phyloP scores from a whole-genome alignment of 352 stramenopile species.

The Phytophthora capsici region DNA sequence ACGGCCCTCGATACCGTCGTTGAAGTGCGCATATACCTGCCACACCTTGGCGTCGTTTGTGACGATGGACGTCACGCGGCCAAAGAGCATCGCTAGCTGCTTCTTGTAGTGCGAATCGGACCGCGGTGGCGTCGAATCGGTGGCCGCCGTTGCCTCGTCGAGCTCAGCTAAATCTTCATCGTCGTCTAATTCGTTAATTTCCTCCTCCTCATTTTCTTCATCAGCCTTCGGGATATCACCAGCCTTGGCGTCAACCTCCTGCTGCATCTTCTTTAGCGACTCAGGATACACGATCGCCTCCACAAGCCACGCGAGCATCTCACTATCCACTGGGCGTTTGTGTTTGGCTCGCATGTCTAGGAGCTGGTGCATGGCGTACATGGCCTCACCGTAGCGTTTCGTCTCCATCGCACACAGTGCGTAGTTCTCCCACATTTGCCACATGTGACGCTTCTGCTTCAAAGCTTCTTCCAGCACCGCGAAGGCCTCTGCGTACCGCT shows the following conservation, averaged over 20 bases:
- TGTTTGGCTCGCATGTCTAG: slow-evolving; percentile 84
- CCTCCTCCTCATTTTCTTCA: slow-evolving; percentile 31
- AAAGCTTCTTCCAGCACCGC: slow-evolving; percentile 85
- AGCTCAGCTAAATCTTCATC: slow-evolving; percentile 63
- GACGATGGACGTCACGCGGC: slow-evolving; percentile 76
- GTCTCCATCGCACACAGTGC: slow-evolving; percentile 81
- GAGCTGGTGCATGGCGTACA: slow-evolving; percentile 86
- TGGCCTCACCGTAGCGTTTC: slow-evolving; percentile 74
- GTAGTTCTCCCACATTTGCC: slow-evolving; percentile 95
- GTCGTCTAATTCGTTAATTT: slow-evolving; percentile 34
- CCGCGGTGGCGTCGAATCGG: slow-evolving; percentile 53
- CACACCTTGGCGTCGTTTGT: slow-evolving; percentile 84
- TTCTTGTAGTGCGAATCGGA: slow-evolving; percentile 75
- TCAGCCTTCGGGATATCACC: slow-evolving; percentile 24
- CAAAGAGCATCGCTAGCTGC: slow-evolving; percentile 80
- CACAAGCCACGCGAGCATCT: slow-evolving; percentile 85
- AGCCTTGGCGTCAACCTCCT: slow-evolving; percentile 40
- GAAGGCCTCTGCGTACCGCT: slow-evolving; percentile 81
- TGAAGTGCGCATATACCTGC: slow-evolving; percentile 86
- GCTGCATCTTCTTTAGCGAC: slow-evolving; percentile 48
- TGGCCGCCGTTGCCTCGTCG: slow-evolving; percentile 51
- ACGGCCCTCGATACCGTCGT: slow-evolving; percentile 62
- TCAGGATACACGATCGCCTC: slow-evolving; percentile 78
- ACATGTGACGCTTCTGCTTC: slow-evolving; percentile 92
- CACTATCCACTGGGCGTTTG: slow-evolving; percentile 74